Evolutionary conservation across 2,329 filamentous ascomycete genomes (phyloP).

Genomic region (Exophiala mesophila): DNA sequence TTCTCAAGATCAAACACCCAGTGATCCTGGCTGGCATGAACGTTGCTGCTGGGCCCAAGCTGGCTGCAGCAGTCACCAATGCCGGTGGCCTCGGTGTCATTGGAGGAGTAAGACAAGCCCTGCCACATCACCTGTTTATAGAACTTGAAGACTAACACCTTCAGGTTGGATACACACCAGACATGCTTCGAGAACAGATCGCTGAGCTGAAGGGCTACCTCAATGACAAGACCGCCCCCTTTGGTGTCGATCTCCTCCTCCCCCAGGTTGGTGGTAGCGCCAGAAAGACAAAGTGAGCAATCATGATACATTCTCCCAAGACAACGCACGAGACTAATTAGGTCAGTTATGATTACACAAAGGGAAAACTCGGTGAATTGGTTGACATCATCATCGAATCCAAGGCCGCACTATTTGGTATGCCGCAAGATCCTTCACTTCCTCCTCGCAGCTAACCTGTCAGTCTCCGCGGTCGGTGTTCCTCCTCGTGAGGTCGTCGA

Average conservation of each 20-base stretch:
- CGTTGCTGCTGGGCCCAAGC: conserved; percentile 91
- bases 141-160: background rate
- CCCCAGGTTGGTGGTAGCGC: conserved; percentile 93
- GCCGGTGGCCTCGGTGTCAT: conserved; percentile 95
- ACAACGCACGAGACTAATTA: conserved; percentile 8
- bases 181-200: conserved; percentile 95
- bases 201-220: conserved; percentile 87
- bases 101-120: conserved; percentile 60
- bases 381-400: conserved; percentile 89
- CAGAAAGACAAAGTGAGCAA: conserved; percentile 78
- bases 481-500: conserved; percentile 86
- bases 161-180: conserved; percentile 74
- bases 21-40: conserved; percentile 98
- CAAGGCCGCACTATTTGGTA: conserved; percentile 74
- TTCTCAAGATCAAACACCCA: conserved; percentile 96
- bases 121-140: conserved; percentile 2
- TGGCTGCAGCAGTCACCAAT: conserved; percentile 94
- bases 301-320: background rate
- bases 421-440: too few species aligned
- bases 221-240: conserved; percentile 85
- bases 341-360: conserved; percentile 95
- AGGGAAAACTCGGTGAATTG: conserved; percentile 91
- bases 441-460: too few species aligned
- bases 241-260: conserved; percentile 88
- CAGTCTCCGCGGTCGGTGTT: conserved; percentile 88